Evolutionary conservation across 371 early-diverging fungal genomes (phyloP).

Genomic region (Mucor velutinosus): DNA sequence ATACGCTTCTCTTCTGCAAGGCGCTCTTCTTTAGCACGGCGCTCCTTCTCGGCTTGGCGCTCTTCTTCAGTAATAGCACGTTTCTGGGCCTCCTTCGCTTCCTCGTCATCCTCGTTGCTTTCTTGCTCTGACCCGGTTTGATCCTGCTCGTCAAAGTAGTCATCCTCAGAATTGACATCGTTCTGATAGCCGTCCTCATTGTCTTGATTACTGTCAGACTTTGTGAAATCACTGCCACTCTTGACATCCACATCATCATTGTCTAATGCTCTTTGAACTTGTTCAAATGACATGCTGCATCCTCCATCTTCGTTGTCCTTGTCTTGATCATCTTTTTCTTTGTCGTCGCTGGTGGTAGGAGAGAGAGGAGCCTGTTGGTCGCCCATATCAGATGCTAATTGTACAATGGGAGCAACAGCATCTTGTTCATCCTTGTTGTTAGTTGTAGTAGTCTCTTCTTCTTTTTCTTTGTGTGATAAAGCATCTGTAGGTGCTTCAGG

Average conservation of each 20-base stretch:
- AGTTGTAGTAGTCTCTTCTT: not conserved
- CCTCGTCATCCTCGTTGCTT: not conserved
- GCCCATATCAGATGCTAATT: not conserved
- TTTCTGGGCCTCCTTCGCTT: not conserved
- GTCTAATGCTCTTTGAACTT: not conserved
- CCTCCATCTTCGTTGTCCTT: not conserved
- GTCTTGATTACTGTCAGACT: not conserved
- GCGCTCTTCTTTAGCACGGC: not conserved
- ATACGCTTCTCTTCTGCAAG: not conserved
- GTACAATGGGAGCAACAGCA: not conserved
- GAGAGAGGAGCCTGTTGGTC: not conserved
- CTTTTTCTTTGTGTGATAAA: not conserved
- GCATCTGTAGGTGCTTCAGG: not conserved
- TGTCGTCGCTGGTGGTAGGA: not conserved
- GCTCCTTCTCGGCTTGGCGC: not conserved
- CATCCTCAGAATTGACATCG: not conserved
- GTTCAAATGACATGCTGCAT: slow-evolving; percentile 8
- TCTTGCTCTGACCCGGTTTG: not conserved
- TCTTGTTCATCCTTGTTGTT: not conserved
- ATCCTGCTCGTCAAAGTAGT: not conserved
- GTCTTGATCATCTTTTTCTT: not conserved
- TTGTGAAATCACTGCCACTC: slow-evolving; percentile 2
- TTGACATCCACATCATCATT: not conserved
- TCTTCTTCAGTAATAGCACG: not conserved
- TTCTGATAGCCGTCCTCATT: not conserved